Evolutionary conservation across 108 stramenopile genomes (phyloP), one percentile per base, ranked within the genome.

Genomic region (Cyclotella choctawhatcheeana): DNA sequence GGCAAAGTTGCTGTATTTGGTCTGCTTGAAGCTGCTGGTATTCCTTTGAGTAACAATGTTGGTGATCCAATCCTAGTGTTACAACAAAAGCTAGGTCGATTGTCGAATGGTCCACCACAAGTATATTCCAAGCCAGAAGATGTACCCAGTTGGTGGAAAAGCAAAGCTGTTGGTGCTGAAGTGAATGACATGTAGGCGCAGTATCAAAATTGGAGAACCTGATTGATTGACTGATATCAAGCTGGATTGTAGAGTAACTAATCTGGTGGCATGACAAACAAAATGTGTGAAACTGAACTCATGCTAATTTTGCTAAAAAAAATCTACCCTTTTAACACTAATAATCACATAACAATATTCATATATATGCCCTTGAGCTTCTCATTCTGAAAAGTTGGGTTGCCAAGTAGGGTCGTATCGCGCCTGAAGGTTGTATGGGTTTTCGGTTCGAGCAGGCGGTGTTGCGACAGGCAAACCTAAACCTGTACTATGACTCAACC

Each of bases 1-100:
- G 73, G 74, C 0, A 64, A 77, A 17, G 86, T 70, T 29, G 78
- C 80, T 6, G 86, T 69, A 2, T 26, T 81, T 18, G 86, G 86
- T 13, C 58, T 86, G 0, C 58, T 84, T 2, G 35, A 83, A n/a
- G 77, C 70, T 0, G 45, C 72, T 3, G 86, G 86, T 14, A 24
- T 71, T 20, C 55, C 67, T 35, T 59, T 76, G 29, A 63, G 63
- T 12, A 56, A 43, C 16, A 24, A 31, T 48, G 4, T n/a, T n/a
- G 47, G 47, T 1, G 73, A 64, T 33, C 63, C 63, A 2, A 16
- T 65, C 3, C 21, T 64, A 29, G 47, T 3, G 3, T 65, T 74
- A 22, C 5, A 32, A 6, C 74, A 67, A 56, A 67, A 64, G 74
- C 55, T 74, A 40, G 74, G 21, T 52, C 5, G 22, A 17, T 6